A percentile compares a stretch with the other conserved stretches of the same genome.
Evolutionary conservation across 352 stramenopile species (phyloP).

Genomic region (Globisporangium irregulare): DNA sequence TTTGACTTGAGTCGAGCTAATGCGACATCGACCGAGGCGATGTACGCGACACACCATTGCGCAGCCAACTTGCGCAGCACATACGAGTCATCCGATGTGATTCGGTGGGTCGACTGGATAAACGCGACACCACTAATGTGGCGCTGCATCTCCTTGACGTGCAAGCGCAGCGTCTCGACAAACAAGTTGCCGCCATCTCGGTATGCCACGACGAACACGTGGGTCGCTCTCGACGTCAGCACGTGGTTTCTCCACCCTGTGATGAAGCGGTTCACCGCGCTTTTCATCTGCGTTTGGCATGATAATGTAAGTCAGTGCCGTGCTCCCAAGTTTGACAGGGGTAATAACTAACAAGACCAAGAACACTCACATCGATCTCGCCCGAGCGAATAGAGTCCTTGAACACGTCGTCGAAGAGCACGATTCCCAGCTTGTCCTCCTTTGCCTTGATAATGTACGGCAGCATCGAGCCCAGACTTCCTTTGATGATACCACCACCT

Average conservation of each 20-base stretch:
- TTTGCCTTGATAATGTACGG: slow-evolving; percentile 76
- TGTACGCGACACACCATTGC: slow-evolving; percentile 64
- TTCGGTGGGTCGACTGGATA: slow-evolving; percentile 58
- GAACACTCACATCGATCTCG: slow-evolving; percentile 46
- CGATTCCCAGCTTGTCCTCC: slow-evolving; percentile 64
- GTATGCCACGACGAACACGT: slow-evolving; percentile 67
- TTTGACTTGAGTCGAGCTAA: slow-evolving; percentile 53
- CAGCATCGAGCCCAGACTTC: slow-evolving; percentile 69
- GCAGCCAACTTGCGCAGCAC: slow-evolving; percentile 64
- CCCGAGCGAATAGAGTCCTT: slow-evolving; percentile 42
- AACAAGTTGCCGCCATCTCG: slow-evolving; percentile 52
- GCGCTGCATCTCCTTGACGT: slow-evolving; percentile 68
- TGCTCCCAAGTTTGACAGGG: too few relatives aligned
- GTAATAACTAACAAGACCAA: neutral
- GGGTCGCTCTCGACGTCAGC: slow-evolving; percentile 54
- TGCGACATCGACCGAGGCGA: slow-evolving; percentile 35
- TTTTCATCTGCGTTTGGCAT: slow-evolving; percentile 35
- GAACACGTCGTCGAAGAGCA: slow-evolving; percentile 69
- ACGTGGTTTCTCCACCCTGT: slow-evolving; percentile 72
- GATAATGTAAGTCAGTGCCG: too few relatives aligned
- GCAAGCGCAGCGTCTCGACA: slow-evolving; percentile 46
- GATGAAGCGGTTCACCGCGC: slow-evolving; percentile 57
- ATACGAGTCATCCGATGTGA: slow-evolving; percentile 55
- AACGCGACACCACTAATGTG: slow-evolving; percentile 69
- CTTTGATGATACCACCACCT: slow-evolving; percentile 70